A percentile compares a stretch with the other conserved stretches of the same genome.
These are phyloP conservation scores for Puccinia horiana DNA, from an alignment of 1,284 basidiomycete species.

Conservation along the genomic window DNA sequence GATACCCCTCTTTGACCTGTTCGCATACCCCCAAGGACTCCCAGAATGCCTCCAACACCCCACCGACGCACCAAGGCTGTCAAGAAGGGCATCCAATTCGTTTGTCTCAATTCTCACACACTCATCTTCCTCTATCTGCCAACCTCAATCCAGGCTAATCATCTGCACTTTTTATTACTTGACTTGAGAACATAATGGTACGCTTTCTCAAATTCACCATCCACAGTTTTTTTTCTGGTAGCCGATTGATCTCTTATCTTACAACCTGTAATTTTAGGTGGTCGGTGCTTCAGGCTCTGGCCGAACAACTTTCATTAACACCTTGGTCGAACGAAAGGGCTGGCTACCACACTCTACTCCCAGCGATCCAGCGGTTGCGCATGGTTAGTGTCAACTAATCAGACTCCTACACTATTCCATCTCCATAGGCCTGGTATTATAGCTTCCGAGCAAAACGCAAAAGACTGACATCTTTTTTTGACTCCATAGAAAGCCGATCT, in stretches of 20 bases:
- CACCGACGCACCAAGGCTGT: slow-evolving; percentile 31
- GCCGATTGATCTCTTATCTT: not conserved
- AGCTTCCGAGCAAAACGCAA: no score
- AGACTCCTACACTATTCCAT: not conserved
- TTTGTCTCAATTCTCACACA: slow-evolving; percentile 2
- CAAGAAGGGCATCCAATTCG: slow-evolving; percentile 49
- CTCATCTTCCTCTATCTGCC: no score
- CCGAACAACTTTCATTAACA: slow-evolving; percentile 96
- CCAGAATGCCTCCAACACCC: not conserved
- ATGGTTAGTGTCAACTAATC: slow-evolving; percentile 9
- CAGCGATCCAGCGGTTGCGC: slow-evolving; percentile 19
- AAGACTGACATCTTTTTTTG: not conserved
- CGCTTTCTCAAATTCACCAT: not conserved
- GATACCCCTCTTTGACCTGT: not conserved
- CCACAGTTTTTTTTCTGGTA: not conserved
- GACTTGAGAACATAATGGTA: slow-evolving; percentile 43
- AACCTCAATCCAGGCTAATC: not conserved
- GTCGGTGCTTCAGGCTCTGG: slow-evolving; percentile 88
- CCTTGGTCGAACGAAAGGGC: slow-evolving; percentile 63
- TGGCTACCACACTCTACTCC: slow-evolving; percentile 30
- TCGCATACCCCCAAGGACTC: not conserved
- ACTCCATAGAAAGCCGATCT: slow-evolving; percentile 54
- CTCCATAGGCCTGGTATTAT: not conserved
- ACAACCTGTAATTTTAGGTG: slow-evolving; percentile 8
- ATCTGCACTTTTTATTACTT: not conserved